phyloP scores from a whole-genome alignment of 805 yeast genomes.

The Kodamaea leandrae region DNA sequence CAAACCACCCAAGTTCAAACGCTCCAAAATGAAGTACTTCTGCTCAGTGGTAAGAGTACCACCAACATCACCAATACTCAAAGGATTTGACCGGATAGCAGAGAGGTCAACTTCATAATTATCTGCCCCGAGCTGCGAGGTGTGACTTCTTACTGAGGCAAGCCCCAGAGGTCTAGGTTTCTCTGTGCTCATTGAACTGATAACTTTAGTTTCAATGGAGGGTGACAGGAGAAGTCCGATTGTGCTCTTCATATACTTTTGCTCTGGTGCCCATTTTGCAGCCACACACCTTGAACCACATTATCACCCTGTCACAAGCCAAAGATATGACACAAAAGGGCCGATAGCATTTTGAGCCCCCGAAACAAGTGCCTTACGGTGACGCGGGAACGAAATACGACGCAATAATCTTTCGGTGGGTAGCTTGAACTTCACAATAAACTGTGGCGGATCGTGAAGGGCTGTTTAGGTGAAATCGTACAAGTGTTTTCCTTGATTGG shows the following conservation, averaged over 20 bases:
- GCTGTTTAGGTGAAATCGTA: too few relatives aligned
- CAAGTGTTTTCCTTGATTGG: too few relatives aligned
- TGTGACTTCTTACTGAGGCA: background rate
- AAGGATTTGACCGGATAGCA: slow-evolving; percentile 22
- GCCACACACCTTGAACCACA: too few relatives aligned
- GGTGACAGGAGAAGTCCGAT: background rate
- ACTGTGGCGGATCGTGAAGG: too few relatives aligned
- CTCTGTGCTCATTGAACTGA: background rate
- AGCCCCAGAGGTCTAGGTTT: background rate
- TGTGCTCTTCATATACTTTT: background rate
- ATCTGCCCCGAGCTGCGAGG: slow-evolving; percentile 4
- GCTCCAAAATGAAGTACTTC: slow-evolving; percentile 27
- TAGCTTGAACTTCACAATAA: too few relatives aligned
- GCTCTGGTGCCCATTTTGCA: background rate
- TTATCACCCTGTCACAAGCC: too few relatives aligned
- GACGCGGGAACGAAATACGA: background rate
- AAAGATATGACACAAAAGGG: background rate
- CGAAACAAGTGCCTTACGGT: background rate
- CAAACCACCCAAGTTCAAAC: slow-evolving; percentile 26
- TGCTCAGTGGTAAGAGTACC: slow-evolving; percentile 22
- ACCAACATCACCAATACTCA: slow-evolving; percentile 25
- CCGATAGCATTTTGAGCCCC: background rate
- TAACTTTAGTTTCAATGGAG: too few relatives aligned
- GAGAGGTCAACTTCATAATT: slow-evolving; percentile 14
- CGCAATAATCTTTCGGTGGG: too few relatives aligned